Evolutionary conservation across 306 rosid species (phyloP).

Genomic region (Pterocarpus santalinus): DNA sequence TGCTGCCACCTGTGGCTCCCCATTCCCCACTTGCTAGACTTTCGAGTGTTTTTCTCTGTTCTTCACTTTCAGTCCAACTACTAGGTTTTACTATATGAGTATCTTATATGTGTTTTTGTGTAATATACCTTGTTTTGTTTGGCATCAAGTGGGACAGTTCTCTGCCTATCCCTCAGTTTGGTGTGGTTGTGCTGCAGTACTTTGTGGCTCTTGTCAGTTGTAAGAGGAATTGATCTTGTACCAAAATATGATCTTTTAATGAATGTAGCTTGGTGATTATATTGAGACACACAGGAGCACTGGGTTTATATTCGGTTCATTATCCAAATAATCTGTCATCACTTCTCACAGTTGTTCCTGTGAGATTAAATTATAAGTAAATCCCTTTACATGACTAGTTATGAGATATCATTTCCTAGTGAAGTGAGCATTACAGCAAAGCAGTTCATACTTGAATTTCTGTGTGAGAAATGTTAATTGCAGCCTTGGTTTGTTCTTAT

Average conservation of each 20-base stretch:
- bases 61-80: not conserved
- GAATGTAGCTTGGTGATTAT: slow-evolving; percentile 30
- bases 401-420: slow-evolving; percentile 1
- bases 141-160: slow-evolving; percentile 16
- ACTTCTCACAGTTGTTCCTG: not conserved
- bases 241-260: slow-evolving; percentile 4
- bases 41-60: not conserved
- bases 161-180: not conserved
- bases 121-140: slow-evolving; percentile 19
- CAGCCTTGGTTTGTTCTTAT: too few species aligned
- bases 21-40: slow-evolving; percentile 57
- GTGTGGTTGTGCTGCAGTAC: not conserved
- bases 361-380: slow-evolving; percentile 14
- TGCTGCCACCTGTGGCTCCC: slow-evolving; percentile 56
- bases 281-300: not conserved
- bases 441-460: too few species aligned
- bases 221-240: slow-evolving; percentile 19
- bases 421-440: not conserved
- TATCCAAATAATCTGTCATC: slow-evolving; percentile 6
- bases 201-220: not conserved
- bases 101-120: slow-evolving; percentile 13
- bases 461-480: too few species aligned
- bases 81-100: not conserved
- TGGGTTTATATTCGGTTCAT: not conserved
- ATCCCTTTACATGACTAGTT: not conserved